A percentile compares a stretch with the other conserved stretches of the same genome.
phyloP scores from a whole-genome alignment of 2,329 filamentous ascomycete species.

The Albifimbria verrucaria region DNA sequence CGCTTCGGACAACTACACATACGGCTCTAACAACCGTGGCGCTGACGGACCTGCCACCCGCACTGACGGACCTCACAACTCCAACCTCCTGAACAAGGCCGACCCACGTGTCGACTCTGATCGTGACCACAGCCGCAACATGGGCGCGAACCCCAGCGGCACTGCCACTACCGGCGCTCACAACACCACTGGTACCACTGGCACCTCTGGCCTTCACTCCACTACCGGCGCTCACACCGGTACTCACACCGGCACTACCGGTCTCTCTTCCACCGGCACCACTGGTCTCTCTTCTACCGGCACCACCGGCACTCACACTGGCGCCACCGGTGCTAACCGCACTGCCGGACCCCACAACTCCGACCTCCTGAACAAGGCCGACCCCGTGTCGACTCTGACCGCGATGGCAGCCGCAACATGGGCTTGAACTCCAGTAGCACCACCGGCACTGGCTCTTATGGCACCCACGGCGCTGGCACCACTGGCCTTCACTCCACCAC shows the following conservation, averaged over 20 bases:
- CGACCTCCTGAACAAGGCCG: background rate
- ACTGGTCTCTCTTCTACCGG: constrained; percentile 11
- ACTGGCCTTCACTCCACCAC: constrained; percentile 5
- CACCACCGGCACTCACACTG: constrained; percentile 30
- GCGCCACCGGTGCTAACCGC: constrained; percentile 27
- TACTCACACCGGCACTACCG: constrained; percentile 4
- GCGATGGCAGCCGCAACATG: background rate
- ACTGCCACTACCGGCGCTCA: constrained; percentile 19
- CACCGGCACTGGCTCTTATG: constrained; percentile 17
- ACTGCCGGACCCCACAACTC: constrained; percentile 11
- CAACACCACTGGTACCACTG: constrained; percentile 5
- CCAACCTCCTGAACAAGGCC: constrained; percentile 44
- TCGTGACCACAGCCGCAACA: constrained; percentile 36
- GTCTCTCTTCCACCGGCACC: background rate
- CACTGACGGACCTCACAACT: constrained; percentile 44
- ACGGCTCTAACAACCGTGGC: constrained; percentile 8
- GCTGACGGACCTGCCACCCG: constrained; percentile 19
- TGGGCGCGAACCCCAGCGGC: constrained; percentile 28
- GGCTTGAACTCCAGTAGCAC: constrained; percentile 22
- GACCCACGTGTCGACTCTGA: constrained; percentile 56
- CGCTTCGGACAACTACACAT: constrained; percentile 39
- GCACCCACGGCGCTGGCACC: constrained; percentile 11
- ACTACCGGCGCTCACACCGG: constrained; percentile 11
- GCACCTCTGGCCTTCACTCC: constrained; percentile 4
- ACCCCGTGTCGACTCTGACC: constrained; percentile 2